These are phyloP conservation scores for Alisma plantagoaquatica DNA, from an alignment of 106 monocot genomes.

Conservation along the genomic window DNA sequence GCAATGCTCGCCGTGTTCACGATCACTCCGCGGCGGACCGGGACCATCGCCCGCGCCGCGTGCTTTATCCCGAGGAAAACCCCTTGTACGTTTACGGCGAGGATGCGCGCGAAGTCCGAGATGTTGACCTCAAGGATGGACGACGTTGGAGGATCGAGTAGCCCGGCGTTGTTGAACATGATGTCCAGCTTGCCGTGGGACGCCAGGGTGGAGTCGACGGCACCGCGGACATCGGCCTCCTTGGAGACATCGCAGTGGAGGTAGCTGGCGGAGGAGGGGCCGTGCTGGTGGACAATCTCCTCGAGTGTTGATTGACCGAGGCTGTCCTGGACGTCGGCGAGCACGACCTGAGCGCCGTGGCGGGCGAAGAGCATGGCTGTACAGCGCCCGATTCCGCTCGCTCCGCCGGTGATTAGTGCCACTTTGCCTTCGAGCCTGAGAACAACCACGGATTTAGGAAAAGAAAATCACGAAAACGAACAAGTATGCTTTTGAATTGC, in stretches of 20 bases:
- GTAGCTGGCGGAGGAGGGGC: constrained; percentile 22
- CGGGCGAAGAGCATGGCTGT: constrained; percentile 34
- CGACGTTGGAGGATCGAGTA: constrained; percentile 4
- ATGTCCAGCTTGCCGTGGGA: no score
- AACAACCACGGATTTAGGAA: no score
- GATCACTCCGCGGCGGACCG: constrained; percentile 19
- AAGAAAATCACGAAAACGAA: no score
- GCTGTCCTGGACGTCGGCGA: constrained; percentile 41
- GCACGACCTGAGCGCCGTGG: constrained; percentile 34
- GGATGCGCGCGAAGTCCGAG: constrained; percentile 27
- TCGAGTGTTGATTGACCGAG: constrained; percentile 11
- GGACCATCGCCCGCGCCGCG: constrained; percentile 55
- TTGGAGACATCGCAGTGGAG: constrained; percentile 61
- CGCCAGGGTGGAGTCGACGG: no score
- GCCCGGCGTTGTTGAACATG: no score
- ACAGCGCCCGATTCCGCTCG: constrained; percentile 43
- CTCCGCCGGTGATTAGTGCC: constrained; percentile 50
- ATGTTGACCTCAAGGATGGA: constrained; percentile 29
- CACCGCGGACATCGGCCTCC: constrained; percentile 43
- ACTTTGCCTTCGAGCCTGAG: constrained; percentile 49
- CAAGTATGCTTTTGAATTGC: no score
- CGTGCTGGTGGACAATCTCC: constrained; percentile 23
- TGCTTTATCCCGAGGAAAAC: constrained; percentile 64
- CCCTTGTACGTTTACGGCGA: constrained; percentile 45
- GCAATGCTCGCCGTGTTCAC: constrained; percentile 32